Evolutionary conservation across 192 early-diverging fungal genomes (phyloP).

Genomic region (Backusella macrospora): DNA sequence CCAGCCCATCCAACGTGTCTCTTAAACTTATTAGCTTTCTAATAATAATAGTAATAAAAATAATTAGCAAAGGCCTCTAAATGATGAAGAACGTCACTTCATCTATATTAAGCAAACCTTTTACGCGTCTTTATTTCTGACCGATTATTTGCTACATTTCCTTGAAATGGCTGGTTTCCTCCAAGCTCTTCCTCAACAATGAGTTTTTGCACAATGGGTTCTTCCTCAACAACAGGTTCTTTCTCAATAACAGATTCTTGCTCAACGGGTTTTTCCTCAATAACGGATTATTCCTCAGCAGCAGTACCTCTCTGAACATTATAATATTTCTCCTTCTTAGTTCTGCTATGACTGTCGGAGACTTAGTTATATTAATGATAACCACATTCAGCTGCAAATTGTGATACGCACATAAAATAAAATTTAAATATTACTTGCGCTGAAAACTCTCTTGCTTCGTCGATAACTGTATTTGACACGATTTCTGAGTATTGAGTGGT

Average conservation of each 20-base stretch:
- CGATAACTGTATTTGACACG: conserved; percentile 15
- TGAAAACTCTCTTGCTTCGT: conserved; percentile 17
- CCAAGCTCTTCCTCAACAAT: conserved; percentile 15
- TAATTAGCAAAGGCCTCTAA: neutral
- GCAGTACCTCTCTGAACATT: conserved; percentile 11
- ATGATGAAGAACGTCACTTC: conserved; percentile 13
- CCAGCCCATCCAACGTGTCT: conserved; percentile 1
- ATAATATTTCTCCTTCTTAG: conserved; percentile 10
- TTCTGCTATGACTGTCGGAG: conserved; percentile 12
- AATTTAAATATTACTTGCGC: conserved; percentile 17
- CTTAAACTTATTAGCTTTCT: conserved; percentile 13
- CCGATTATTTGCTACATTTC: conserved; percentile 6
- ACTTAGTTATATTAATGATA: conserved; percentile 11
- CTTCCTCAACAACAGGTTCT: conserved; percentile 13
- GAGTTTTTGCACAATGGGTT: too few species aligned
- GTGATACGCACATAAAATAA: conserved; percentile 12
- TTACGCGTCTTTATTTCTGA: conserved; percentile 14
- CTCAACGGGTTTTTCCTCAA: conserved; percentile 10
- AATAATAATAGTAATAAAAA: conserved; percentile 7
- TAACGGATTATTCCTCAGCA: conserved; percentile 4
- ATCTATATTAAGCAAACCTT: conserved; percentile 19
- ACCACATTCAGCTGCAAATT: conserved; percentile 18
- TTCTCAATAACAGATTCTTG: too few species aligned
- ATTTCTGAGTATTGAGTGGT: conserved; percentile 1
- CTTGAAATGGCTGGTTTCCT: conserved; percentile 11